phyloP scores from a whole-genome alignment of 306 rosid genomes.

The Prunus kanzakura region DNA sequence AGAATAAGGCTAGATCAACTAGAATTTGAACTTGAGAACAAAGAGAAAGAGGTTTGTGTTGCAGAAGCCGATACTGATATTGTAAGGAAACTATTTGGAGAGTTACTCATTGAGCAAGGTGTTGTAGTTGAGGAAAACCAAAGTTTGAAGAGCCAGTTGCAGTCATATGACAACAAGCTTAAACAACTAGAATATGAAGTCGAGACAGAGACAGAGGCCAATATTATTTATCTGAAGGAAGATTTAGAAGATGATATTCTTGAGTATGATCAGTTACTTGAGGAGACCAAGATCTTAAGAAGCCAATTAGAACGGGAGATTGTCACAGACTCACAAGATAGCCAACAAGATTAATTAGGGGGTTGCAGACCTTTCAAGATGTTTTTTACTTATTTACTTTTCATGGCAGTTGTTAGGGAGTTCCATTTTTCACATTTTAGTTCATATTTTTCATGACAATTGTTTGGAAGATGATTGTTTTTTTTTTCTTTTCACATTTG shows the following conservation, averaged over 20 bases:
- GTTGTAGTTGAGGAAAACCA: background rate
- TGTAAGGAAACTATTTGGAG: slow-evolving; percentile 77
- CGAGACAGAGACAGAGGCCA: background rate
- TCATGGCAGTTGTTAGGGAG: background rate
- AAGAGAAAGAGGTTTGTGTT: slow-evolving; percentile 40
- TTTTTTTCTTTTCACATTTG: background rate
- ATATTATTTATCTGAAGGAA: slow-evolving; percentile 16
- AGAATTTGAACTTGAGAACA: slow-evolving; percentile 55
- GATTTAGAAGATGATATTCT: slow-evolving; percentile 80
- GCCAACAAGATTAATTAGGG: background rate
- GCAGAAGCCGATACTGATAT: slow-evolving; percentile 65
- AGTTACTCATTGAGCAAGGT: slow-evolving; percentile 66
- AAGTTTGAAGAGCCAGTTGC: background rate
- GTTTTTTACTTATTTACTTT: background rate
- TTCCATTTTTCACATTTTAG: background rate
- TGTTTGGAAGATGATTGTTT: too few species aligned
- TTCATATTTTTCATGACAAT: background rate
- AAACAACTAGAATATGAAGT: background rate
- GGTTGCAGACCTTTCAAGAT: background rate
- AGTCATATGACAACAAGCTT: background rate
- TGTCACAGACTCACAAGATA: slow-evolving; percentile 25
- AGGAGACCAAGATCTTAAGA: slow-evolving; percentile 76
- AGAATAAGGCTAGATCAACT: slow-evolving; percentile 38
- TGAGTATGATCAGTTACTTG: slow-evolving; percentile 77
- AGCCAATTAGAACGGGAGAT: slow-evolving; percentile 45